These are phyloP conservation scores for Cucumis melo DNA, from an alignment of 306 rosid genomes.

Conservation along the genomic window DNA sequence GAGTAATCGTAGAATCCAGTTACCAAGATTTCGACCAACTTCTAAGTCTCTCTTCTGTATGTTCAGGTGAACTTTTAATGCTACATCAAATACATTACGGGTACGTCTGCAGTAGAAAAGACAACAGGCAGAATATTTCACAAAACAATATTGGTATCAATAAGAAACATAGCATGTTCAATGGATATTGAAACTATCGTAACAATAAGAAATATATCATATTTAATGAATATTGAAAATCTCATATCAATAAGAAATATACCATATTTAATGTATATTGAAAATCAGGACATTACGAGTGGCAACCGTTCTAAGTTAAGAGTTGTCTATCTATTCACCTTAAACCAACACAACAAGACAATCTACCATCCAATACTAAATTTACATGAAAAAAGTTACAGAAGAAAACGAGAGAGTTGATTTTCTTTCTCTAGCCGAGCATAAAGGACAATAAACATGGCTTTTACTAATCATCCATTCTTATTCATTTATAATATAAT, in stretches of 20 bases:
- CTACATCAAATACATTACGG: constrained; percentile 56
- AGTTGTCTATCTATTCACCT: background rate
- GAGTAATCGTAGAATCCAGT: constrained; percentile 56
- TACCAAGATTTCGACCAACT: constrained; percentile 76
- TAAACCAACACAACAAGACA: background rate
- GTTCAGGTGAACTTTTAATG: constrained; percentile 47
- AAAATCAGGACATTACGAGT: background rate
- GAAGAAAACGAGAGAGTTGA: background rate
- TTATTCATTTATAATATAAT: background rate
- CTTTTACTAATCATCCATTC: background rate
- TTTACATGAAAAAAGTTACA: background rate
- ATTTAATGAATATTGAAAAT: background rate
- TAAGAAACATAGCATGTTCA: background rate
- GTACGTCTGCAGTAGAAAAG: constrained; percentile 40
- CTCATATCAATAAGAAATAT: background rate
- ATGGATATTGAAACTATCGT: background rate
- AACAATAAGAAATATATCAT: background rate
- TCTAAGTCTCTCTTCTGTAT: constrained; percentile 81
- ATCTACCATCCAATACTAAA: background rate
- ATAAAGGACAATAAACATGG: background rate
- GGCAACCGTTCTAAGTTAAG: background rate
- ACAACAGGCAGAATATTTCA: background rate
- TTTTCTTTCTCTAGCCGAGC: background rate
- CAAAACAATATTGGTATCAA: background rate
- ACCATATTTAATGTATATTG: background rate